Evolutionary conservation across 148 eudicot species (phyloP).

Genomic region (Rhododendron griersonianum): DNA sequence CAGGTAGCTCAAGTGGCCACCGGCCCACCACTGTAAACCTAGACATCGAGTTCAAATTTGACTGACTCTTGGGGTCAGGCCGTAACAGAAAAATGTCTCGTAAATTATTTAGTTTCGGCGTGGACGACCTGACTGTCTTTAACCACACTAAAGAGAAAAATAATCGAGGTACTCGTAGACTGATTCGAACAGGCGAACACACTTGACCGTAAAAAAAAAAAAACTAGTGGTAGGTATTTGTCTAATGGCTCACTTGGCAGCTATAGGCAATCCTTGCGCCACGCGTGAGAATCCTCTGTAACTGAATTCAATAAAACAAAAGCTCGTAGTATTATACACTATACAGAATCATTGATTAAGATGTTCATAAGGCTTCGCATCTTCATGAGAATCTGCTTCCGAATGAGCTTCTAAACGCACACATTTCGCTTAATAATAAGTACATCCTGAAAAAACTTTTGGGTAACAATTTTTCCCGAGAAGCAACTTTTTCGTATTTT

Average conservation of each 20-base stretch:
- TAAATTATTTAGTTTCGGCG: too few species aligned
- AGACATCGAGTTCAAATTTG: background rate
- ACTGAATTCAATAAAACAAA: background rate
- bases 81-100: too few species aligned
- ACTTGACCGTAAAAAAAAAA: too few species aligned
- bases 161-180: too few species aligned
- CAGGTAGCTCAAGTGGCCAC: background rate
- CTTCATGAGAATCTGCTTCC: too few species aligned
- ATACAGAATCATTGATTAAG: background rate
- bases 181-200: too few species aligned
- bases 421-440: too few species aligned
- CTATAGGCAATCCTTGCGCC: background rate
- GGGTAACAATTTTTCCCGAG: background rate
- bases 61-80: too few species aligned
- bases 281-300: constrained; percentile 2
- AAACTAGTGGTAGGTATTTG: background rate
- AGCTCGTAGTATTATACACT: background rate
- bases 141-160: too few species aligned
- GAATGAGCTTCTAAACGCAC: too few species aligned
- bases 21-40: background rate
- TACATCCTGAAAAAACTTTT: background rate
- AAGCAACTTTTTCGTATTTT: too few species aligned
- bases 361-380: background rate
- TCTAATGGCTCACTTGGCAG: background rate
- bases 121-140: too few species aligned